A percentile compares a stretch with the other conserved stretches of the same genome.
Conservation (phyloP, 169 alveolate genomes). For the Eimeria maxima region DNA sequence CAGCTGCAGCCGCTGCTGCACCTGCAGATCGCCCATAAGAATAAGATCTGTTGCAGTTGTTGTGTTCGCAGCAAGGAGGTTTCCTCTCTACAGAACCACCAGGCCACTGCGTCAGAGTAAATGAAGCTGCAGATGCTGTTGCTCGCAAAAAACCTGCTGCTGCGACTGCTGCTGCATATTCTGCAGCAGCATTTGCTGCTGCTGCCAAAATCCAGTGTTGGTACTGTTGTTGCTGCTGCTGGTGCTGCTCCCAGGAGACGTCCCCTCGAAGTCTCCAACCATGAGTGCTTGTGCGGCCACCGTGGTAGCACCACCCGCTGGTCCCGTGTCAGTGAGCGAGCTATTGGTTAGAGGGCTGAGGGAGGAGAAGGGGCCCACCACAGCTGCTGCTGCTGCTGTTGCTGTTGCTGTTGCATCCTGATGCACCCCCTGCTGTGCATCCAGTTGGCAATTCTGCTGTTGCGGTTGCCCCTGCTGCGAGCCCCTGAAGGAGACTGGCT, state of each 20-base stretch:
- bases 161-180: constrained; percentile 67
- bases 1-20: neutral
- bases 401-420: constrained; percentile 23
- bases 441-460: constrained; percentile 34
- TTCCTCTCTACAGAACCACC: neutral
- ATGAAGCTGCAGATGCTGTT: constrained; percentile 56
- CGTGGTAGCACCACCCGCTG: neutral
- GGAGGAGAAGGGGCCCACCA: constrained; percentile 32
- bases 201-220: constrained; percentile 62
- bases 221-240: constrained; percentile 30
- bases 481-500: constrained; percentile 51
- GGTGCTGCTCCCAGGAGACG: constrained; percentile 68
- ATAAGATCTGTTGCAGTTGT: constrained; percentile 7
- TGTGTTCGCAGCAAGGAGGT: neutral
- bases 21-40: neutral
- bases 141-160: constrained; percentile 74
- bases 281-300: constrained; percentile 35
- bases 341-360: constrained; percentile 35
- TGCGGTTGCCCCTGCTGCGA: constrained; percentile 60
- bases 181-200: constrained; percentile 58
- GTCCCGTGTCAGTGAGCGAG: constrained; percentile 17
- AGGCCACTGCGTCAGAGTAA: constrained; percentile 19
- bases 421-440: constrained; percentile 24
- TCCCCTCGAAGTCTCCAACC: constrained; percentile 52
- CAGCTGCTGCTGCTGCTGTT: constrained; percentile 18